A percentile compares a stretch with the other conserved stretches of the same genome.
phyloP scores from a whole-genome alignment of 2,329 filamentous ascomycete genomes.

The Pseudonectria foliicola region DNA sequence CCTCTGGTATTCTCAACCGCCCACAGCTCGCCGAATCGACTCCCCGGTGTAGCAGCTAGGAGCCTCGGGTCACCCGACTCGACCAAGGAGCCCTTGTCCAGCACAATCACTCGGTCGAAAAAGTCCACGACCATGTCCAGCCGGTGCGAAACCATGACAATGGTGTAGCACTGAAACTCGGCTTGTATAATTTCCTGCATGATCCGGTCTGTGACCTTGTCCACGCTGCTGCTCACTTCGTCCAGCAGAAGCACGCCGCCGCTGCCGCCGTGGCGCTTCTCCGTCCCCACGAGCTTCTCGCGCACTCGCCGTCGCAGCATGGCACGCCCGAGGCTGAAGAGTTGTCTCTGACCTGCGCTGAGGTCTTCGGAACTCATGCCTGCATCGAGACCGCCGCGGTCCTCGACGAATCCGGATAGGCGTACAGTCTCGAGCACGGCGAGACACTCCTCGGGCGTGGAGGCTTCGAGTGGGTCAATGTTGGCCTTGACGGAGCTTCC shows the following conservation, averaged over 20 bases:
- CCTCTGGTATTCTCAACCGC: constrained; percentile 13
- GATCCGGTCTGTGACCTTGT: constrained; percentile 32
- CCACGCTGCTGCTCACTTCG: constrained; percentile 37
- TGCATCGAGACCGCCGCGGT: constrained; percentile 27
- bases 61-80: constrained; percentile 27
- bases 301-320: constrained; percentile 35
- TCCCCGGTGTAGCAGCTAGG: constrained; percentile 18
- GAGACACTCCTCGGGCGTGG: constrained; percentile 27
- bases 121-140: constrained; percentile 46
- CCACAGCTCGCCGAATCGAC: constrained; percentile 27
- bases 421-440: constrained; percentile 29
- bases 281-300: constrained; percentile 5
- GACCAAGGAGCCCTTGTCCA: constrained; percentile 40
- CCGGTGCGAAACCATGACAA: constrained; percentile 43
- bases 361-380: constrained; percentile 41
- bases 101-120: constrained; percentile 40
- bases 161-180: constrained; percentile 41
- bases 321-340: constrained; percentile 56
- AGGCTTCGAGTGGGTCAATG: constrained; percentile 32
- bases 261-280: constrained; percentile 13
- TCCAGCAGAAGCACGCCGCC: constrained; percentile 32
- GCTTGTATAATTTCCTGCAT: constrained; percentile 34
- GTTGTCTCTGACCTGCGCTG: constrained; percentile 54
- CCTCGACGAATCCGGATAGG: constrained; percentile 25
- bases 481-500: constrained; percentile 34